Conservation (phyloP, 495 filamentous ascomycete genomes). For the Penicillium canariense region DNA sequence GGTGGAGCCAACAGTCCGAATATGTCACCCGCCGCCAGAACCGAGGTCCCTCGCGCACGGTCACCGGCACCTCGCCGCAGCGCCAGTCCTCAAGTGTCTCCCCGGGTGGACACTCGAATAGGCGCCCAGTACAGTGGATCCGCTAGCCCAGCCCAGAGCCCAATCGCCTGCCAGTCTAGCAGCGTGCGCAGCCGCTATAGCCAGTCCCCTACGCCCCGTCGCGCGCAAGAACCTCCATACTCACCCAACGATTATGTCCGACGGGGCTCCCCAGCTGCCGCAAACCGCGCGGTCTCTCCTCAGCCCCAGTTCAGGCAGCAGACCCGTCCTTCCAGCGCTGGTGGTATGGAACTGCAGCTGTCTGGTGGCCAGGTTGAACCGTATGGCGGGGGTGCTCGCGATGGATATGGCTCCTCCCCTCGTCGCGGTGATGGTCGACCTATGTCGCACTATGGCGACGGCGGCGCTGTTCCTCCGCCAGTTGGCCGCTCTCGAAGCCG, state of each 20-base stretch:
- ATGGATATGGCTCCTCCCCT: conserved; percentile 58
- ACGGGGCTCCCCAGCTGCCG: conserved; percentile 50
- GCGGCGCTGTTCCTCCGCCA: conserved; percentile 45
- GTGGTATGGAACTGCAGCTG: conserved; percentile 79
- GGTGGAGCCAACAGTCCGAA: conserved; percentile 37
- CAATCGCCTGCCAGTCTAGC: conserved; percentile 39
- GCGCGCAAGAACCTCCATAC: conserved; percentile 56
- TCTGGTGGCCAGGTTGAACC: conserved; percentile 51
- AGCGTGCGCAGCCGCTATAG: conserved; percentile 42
- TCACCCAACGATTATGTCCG: conserved; percentile 48
- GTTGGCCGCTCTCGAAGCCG: conserved; percentile 68
- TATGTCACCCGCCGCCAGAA: conserved; percentile 26
- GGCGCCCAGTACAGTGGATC: conserved; percentile 33
- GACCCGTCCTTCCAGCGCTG: conserved; percentile 62
- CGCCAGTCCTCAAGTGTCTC: conserved; percentile 48
- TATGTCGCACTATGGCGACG: conserved; percentile 63
- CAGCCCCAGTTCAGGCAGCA: conserved; percentile 58
- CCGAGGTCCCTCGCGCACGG: conserved; percentile 43
- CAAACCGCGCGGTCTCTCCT: conserved; percentile 54
- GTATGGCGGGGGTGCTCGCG: conserved; percentile 43
- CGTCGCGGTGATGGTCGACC: conserved; percentile 47
- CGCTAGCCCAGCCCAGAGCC: conserved; percentile 35
- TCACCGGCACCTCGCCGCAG: conserved; percentile 56
- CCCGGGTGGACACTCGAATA: conserved; percentile 40
- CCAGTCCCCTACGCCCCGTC: conserved; percentile 48